Evolutionary conservation across 2,329 filamentous ascomycete genomes (phyloP).

Genomic region (Volutella citrinella): DNA sequence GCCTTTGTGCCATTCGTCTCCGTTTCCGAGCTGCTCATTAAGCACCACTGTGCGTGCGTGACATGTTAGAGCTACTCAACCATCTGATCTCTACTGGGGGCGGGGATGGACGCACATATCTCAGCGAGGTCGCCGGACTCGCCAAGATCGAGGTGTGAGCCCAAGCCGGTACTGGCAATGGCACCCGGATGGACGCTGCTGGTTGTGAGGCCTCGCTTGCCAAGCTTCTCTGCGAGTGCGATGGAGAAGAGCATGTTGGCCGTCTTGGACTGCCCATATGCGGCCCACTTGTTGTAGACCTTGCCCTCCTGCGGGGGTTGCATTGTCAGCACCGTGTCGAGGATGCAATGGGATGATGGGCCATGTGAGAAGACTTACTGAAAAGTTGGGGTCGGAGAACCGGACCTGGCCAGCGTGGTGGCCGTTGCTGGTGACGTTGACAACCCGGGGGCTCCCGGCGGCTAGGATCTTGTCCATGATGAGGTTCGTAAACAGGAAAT

Average conservation of each 20-base stretch:
- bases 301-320: conserved; percentile 27
- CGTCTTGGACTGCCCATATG: conserved; percentile 39
- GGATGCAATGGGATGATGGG: accelerated
- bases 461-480: conserved; percentile 41
- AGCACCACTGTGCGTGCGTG: conserved; percentile 1
- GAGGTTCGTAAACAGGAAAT: conserved; percentile 45
- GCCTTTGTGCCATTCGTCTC: conserved; percentile 18
- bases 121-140: conserved; percentile 15
- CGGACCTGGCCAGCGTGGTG: conserved; percentile 29
- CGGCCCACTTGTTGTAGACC: conserved; percentile 28
- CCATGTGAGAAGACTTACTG: conserved; percentile 19
- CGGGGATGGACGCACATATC: conserved; percentile 12
- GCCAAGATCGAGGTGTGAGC: conserved; percentile 18
- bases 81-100: accelerated
- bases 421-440: conserved; percentile 38
- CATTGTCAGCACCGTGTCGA: not conserved
- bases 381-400: conserved; percentile 31
- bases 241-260: conserved; percentile 34
- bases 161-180: conserved; percentile 20
- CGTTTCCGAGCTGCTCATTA: conserved; percentile 22
- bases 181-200: conserved; percentile 35
- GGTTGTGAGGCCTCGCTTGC: conserved; percentile 25
- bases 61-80: no score
- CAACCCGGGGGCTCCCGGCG: conserved; percentile 31
- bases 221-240: conserved; percentile 30